Conservation (phyloP, 768 basidiomycete species). For the Sutorius australiensis region DNA sequence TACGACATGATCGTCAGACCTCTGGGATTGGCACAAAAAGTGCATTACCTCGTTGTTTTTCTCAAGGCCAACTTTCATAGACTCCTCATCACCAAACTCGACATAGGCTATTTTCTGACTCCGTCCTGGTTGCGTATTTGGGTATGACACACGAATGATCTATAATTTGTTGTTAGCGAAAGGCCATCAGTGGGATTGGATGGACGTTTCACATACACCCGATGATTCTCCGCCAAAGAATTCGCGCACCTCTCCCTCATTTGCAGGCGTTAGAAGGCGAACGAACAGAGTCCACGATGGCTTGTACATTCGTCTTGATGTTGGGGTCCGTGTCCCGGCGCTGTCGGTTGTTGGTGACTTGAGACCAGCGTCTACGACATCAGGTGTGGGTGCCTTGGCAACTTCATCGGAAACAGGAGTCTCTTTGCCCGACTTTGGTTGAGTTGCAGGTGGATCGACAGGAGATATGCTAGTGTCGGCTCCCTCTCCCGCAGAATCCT, state of each 20-base stretch:
- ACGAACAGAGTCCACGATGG: conserved; percentile 88
- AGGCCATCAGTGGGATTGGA: neutral
- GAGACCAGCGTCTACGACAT: conserved; percentile 32
- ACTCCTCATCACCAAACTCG: conserved; percentile 85
- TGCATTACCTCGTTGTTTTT: conserved; percentile 62
- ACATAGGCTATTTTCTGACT: conserved; percentile 70
- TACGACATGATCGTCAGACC: conserved; percentile 27
- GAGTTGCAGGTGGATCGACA: conserved; percentile 19
- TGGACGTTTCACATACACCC: conserved; percentile 47
- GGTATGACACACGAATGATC: conserved; percentile 69
- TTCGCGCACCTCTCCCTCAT: conserved; percentile 65
- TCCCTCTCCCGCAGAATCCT: conserved; percentile 36
- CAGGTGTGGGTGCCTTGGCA: conserved; percentile 23
- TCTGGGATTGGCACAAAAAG: neutral
- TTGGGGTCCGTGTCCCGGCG: conserved; percentile 68
- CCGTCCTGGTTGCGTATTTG: conserved; percentile 45
- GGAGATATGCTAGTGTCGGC: conserved; percentile 27
- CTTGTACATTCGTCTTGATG: conserved; percentile 54
- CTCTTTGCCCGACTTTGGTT: conserved; percentile 38
- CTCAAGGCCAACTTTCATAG: conserved; percentile 75
- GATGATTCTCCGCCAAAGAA: conserved; percentile 72
- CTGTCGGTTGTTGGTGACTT: conserved; percentile 60
- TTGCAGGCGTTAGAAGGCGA: conserved; percentile 51
- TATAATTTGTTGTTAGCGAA: conserved; percentile 23
- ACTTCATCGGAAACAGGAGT: conserved; percentile 32